Evolutionary conservation across 31 red algal genomes (phyloP), one percentile per base, ranked within the genome.

Genomic region (Endocladia muricata): DNA sequence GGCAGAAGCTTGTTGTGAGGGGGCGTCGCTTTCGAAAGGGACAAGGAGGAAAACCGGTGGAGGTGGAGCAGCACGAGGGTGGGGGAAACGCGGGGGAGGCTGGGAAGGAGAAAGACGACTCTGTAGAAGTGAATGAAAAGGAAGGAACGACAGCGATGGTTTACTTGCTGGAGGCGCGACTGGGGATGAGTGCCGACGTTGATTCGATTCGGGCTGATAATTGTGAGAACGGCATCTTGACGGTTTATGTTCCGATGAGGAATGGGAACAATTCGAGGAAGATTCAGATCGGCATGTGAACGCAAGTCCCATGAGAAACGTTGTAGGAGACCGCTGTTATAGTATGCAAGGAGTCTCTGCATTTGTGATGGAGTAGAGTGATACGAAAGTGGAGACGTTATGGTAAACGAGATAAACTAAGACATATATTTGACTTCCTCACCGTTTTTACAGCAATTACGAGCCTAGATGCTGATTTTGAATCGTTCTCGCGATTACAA

Each of bases 221-320:
- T 25, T 13, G 19, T 9, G 58, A 25, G n/a, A 0, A 62, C 23
- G 58, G 58, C 15, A 62, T 62, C 23, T 25, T 62, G n/a, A 62
- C 9, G 17, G 22, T 62, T 13, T 9, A 13, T 25, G 22, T 62
- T 11, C 58, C 58, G 11, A 28, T 62, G 23, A 25, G 11, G 17
- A 25, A 15, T 25, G 58, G 28, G 17, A 28, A 62, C 11, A 19
- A 19, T 19, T 11, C 58, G 17, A 13, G 58, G 17, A 19, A 28
- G 23, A 0, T 62, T 62, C 58, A 62, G 58, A 62, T 62, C 23
- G 23, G n/a, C n/a, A n/a, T n/a, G n/a, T n/a, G n/a, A n/a, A n/a
- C n/a, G n/a, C n/a, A n/a, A n/a, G n/a, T n/a, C n/a, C n/a, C n/a
- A n/a, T n/a, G n/a, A n/a, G n/a, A n/a, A n/a, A n/a, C n/a, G n/a